phyloP scores from a whole-genome alignment of 192 early-diverging fungal species.

The Umbelopsis sp. region DNA sequence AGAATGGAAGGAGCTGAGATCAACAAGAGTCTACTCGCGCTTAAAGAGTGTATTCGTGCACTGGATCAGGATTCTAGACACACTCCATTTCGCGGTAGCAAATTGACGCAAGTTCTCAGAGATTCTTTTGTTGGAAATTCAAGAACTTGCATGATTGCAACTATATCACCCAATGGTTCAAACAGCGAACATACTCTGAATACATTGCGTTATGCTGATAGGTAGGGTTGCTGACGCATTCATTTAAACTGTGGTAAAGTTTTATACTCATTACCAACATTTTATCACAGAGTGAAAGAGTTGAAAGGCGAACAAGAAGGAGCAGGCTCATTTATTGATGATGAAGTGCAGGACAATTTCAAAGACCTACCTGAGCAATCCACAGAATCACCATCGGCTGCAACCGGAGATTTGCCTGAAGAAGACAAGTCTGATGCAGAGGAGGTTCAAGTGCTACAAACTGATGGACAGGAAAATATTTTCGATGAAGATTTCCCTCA shows the following conservation, averaged over 20 bases:
- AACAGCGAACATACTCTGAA: conserved; percentile 98
- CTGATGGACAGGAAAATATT: conserved; percentile 6
- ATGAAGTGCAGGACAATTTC: not conserved
- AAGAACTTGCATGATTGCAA: conserved; percentile 98
- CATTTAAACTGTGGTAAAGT: not conserved
- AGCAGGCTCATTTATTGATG: not conserved
- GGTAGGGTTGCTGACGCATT: conserved; percentile 39
- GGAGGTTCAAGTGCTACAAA: not conserved
- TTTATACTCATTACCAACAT: not conserved
- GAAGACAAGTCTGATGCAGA: not conserved
- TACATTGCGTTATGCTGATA: conserved; percentile 95
- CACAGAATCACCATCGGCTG: not conserved
- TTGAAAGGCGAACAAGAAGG: conserved; percentile 20
- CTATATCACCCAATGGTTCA: conserved; percentile 91
- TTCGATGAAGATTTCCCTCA: conserved; percentile 19
- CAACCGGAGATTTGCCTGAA: not conserved
- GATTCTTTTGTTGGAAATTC: conserved; percentile 99
- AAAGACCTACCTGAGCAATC: not conserved
- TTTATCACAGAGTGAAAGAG: conserved; percentile 26
- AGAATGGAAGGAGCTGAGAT: conserved; percentile 98
- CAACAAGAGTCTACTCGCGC: conserved; percentile 93
- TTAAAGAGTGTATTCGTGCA: conserved; percentile 97
- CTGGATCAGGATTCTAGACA: conserved; percentile 92
- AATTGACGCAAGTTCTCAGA: conserved; percentile 94
- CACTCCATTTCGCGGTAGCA: conserved; percentile 94